Conservation (phyloP, 805 yeast genomes). For the Kodamaea leandrae region DNA sequence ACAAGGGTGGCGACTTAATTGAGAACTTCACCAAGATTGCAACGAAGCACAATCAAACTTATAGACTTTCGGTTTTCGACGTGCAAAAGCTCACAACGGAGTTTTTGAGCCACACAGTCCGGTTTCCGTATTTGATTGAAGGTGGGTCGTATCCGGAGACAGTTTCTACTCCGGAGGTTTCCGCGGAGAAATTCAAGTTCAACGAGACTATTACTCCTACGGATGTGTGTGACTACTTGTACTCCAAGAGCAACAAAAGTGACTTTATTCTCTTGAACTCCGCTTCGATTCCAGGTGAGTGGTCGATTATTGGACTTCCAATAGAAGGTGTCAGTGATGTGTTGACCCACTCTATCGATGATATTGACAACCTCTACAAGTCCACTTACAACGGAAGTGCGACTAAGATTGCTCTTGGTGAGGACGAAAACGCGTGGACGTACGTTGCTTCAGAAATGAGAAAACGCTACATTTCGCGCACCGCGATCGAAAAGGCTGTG, state of each 20-base stretch:
- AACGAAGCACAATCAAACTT: conserved; percentile 24
- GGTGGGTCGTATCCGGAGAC: conserved; percentile 12
- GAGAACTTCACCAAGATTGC: conserved; percentile 61
- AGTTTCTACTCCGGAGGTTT: conserved; percentile 1
- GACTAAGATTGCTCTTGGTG: not conserved
- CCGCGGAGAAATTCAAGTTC: conserved; percentile 11
- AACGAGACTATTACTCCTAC: conserved; percentile 28
- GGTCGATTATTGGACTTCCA: conserved; percentile 84
- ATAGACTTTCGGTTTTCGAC: conserved; percentile 15
- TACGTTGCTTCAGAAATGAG: conserved; percentile 50
- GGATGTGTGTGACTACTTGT: conserved; percentile 51
- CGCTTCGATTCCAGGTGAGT: conserved; percentile 79
- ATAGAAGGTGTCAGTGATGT: conserved; percentile 41
- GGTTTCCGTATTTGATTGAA: conserved; percentile 17
- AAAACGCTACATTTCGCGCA: conserved; percentile 29
- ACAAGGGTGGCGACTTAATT: conserved; percentile 57
- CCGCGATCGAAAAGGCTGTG: conserved; percentile 19
- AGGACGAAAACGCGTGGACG: conserved; percentile 47
- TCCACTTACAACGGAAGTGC: conserved; percentile 25
- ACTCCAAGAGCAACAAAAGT: conserved; percentile 12
- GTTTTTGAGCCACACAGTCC: conserved; percentile 21
- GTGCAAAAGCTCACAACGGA: conserved; percentile 8
- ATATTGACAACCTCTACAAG: conserved; percentile 19
- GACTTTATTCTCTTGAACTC: conserved; percentile 65
- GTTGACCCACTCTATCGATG: conserved; percentile 61